These are phyloP conservation scores for Raddia distichophylla DNA, from an alignment of 176 grass and related monocot species.

Conservation along the genomic window DNA sequence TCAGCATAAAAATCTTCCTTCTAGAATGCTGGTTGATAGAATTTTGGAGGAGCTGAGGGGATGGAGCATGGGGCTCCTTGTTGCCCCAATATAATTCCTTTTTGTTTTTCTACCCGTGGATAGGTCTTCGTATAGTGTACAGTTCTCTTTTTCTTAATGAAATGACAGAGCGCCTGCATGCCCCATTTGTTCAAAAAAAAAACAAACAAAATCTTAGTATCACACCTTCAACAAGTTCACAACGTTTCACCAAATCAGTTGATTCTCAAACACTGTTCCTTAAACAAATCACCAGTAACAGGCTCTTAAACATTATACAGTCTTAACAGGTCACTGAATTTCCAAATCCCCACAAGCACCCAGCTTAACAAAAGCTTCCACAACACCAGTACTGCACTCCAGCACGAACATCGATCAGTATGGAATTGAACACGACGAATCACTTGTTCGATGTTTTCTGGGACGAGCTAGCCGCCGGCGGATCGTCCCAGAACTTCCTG, in stretches of 20 bases:
- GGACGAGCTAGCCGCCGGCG: too few relatives aligned
- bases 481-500: slow-evolving; percentile 9
- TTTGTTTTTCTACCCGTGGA: too few relatives aligned
- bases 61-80: too few relatives aligned
- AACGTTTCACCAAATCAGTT: background rate
- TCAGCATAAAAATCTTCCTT: too few relatives aligned
- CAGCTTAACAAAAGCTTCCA: background rate
- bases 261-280: background rate
- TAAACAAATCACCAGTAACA: background rate
- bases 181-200: too few relatives aligned
- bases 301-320: background rate
- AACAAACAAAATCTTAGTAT: too few relatives aligned
- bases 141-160: too few relatives aligned
- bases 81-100: too few relatives aligned
- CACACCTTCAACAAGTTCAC: background rate
- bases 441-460: background rate
- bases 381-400: background rate
- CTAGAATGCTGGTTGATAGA: too few relatives aligned
- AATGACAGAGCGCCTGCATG: too few relatives aligned
- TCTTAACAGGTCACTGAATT: background rate
- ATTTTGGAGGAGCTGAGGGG: too few relatives aligned
- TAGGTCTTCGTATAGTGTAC: too few relatives aligned
- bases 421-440: background rate
- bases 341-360: background rate
- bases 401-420: background rate